Percentiles rank a stretch among this genome's conserved stretches.
These are phyloP conservation scores for Lasiosphaeria hispida DNA, from an alignment of 495 filamentous ascomycete genomes.

Conservation along the genomic window DNA sequence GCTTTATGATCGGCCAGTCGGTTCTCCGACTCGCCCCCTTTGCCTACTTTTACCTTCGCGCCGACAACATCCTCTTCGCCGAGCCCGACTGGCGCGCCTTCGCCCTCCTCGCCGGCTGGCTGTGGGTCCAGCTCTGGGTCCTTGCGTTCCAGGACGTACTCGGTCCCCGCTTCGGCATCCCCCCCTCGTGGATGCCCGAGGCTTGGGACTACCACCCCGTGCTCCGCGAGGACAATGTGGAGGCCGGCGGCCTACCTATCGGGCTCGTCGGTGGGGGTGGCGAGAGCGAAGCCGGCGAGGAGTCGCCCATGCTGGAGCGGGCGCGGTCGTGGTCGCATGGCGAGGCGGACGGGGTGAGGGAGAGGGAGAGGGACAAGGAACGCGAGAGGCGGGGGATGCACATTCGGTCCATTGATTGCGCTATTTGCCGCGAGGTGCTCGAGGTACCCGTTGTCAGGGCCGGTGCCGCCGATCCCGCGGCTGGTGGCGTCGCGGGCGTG, in stretches of 20 bases:
- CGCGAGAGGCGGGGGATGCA: constrained; percentile 41
- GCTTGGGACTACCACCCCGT: constrained; percentile 96
- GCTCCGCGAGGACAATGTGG: constrained; percentile 78
- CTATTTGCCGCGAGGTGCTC: constrained; percentile 88
- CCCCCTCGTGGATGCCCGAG: constrained; percentile 66
- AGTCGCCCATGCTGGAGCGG: constrained; percentile 35
- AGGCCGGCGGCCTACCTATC: constrained; percentile 74
- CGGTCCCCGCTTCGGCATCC: constrained; percentile 71
- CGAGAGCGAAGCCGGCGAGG: constrained; percentile 23
- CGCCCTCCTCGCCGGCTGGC: constrained; percentile 66
- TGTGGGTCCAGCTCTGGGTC: constrained; percentile 87
- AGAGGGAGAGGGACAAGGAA: constrained; percentile 29
- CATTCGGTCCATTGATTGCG: constrained; percentile 67
- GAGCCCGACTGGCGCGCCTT: constrained; percentile 64
- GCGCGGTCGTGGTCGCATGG: constrained; percentile 20
- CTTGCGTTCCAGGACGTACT: constrained; percentile 77
- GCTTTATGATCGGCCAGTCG: constrained; percentile 83
- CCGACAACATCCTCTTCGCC: constrained; percentile 77
- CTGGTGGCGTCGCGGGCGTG: constrained; percentile 63
- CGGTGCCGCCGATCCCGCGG: constrained; percentile 47
- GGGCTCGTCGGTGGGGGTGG: constrained; percentile 47
- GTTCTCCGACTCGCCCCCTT: constrained; percentile 73
- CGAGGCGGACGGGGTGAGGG: constrained; percentile 13
- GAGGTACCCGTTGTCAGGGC: constrained; percentile 78
- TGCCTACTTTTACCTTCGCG: constrained; percentile 72